Base-by-base conservation (phyloP, 768 basidiomycete genomes). In the Suillus americanus region DNA sequence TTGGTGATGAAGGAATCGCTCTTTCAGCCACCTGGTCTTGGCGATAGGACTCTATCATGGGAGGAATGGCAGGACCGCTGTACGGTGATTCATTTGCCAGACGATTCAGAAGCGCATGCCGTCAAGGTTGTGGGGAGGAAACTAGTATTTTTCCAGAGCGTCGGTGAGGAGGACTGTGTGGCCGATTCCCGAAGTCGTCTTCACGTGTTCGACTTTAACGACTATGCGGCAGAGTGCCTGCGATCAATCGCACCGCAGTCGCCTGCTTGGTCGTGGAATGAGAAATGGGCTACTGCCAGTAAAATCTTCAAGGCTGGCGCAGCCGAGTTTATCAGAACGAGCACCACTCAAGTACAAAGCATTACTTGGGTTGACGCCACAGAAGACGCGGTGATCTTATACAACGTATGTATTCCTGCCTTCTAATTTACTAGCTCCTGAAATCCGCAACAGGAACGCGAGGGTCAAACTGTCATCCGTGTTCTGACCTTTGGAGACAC, bases 311-410 rank as follows among this genome's bases (percentile, higher is more conserved):
- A 35, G 54, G 69, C 70, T 62, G 67, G 74, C n/a, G 70, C 66
- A 37, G 62, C 69, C 18, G 68, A 62, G 40, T 76, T 72, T 59
- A 70, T 76, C 3, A 67, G 73, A 57, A 77, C 75, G 16, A 77
- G 78, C 61, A 84, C 82, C 18, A 80, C 83, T 3, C 79, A 82
- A 64, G 76, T 79, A 10, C 75, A 80, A 57, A 75, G 73, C 41
- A 79, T 88, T 61, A 82, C 86, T 41, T 82, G 80, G 72, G 75
- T 87, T 62, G 77, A 80, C 46, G 81, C 82, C 46, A 88, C 85
- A 13, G 87, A 88, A 71, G 87, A 89, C 66, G 86, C 87, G 62
- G 79, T 88, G 23, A 75, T 87, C 61, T 70, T 89, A 61, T 80
- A 87, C 65, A 72, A 86, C 66, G 87, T 86, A 72, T 54, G 84